phyloP scores from a whole-genome alignment of 2,329 filamentous ascomycete genomes.

The Thermomyces lanuginosus region DNA sequence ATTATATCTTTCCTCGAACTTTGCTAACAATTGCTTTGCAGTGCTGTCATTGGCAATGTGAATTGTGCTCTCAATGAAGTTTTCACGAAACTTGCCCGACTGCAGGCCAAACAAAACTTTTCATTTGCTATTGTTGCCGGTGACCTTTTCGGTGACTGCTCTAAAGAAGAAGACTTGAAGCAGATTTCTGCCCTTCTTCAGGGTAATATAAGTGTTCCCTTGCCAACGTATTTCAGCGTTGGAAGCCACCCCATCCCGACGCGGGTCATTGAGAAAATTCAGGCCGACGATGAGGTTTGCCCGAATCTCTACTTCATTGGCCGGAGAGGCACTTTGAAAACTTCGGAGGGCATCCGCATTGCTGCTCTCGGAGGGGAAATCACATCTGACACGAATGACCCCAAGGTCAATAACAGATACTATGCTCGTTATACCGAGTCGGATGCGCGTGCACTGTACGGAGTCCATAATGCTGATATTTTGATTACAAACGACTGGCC shows the following conservation, averaged over 20 bases:
- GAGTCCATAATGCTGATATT: slow-evolving; percentile 68
- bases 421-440: slow-evolving; percentile 60
- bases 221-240: slow-evolving; percentile 84
- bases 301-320: slow-evolving; percentile 83
- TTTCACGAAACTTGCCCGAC: slow-evolving; percentile 60
- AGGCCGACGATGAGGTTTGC: slow-evolving; percentile 59
- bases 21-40: slow-evolving; percentile 17
- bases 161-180: slow-evolving; percentile 36
- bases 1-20: too few species aligned
- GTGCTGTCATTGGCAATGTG: slow-evolving; percentile 62
- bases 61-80: slow-evolving; percentile 61
- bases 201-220: slow-evolving; percentile 55
- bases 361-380: slow-evolving; percentile 67
- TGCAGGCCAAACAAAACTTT: slow-evolving; percentile 81
- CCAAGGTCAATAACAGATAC: slow-evolving; percentile 44
- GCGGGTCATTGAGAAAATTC: slow-evolving; percentile 54
- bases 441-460: slow-evolving; percentile 59
- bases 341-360: slow-evolving; percentile 73
- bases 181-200: slow-evolving; percentile 50
- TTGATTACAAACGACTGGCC: slow-evolving; percentile 82
- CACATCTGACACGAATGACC: slow-evolving; percentile 29
- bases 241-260: slow-evolving; percentile 56
- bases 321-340: slow-evolving; percentile 75
- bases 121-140: slow-evolving; percentile 70
- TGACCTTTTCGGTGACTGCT: slow-evolving; percentile 54